These are phyloP conservation scores for Paxillus ammoniavirescens DNA, from an alignment of 768 basidiomycete species.

Conservation along the genomic window DNA sequence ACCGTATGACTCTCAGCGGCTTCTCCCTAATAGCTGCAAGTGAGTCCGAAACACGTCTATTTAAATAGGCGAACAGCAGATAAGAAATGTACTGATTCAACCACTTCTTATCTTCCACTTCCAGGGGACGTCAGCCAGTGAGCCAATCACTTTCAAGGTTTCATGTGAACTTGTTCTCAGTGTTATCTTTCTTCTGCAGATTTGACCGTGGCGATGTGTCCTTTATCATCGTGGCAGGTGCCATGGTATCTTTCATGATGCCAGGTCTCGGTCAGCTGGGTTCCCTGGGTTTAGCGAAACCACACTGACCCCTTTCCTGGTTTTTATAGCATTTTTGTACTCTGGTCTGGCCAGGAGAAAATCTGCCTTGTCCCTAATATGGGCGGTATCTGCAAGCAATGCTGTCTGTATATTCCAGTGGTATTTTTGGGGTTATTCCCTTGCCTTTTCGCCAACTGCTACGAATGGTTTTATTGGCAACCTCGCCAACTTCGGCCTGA, in stretches of 20 bases:
- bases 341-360: conserved; percentile 72
- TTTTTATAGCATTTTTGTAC: conserved; percentile 60
- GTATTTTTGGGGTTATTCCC: conserved; percentile 82
- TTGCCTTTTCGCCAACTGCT: conserved; percentile 78
- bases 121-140: conserved; percentile 28
- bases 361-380: conserved; percentile 68
- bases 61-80: conserved; percentile 2
- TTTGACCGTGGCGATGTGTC: conserved; percentile 71
- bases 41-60: conserved; percentile 5
- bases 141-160: conserved; percentile 11
- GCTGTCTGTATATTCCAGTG: conserved; percentile 78
- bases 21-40: conserved; percentile 8
- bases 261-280: conserved; percentile 59
- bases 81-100: conserved; percentile 3
- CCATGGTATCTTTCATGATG: conserved; percentile 76
- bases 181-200: conserved; percentile 30
- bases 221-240: conserved; percentile 66
- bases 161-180: not conserved
- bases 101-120: conserved; percentile 4
- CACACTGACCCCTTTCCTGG: not conserved
- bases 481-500: conserved; percentile 74
- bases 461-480: conserved; percentile 79
- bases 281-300: conserved; percentile 2
- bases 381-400: conserved; percentile 71
- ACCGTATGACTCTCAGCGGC: conserved; percentile 10